A percentile compares a stretch with the other conserved stretches of the same genome.
These are phyloP conservation scores for Penicillium sp. DNA, from an alignment of 2,329 filamentous ascomycete species.

Conservation along the genomic window DNA sequence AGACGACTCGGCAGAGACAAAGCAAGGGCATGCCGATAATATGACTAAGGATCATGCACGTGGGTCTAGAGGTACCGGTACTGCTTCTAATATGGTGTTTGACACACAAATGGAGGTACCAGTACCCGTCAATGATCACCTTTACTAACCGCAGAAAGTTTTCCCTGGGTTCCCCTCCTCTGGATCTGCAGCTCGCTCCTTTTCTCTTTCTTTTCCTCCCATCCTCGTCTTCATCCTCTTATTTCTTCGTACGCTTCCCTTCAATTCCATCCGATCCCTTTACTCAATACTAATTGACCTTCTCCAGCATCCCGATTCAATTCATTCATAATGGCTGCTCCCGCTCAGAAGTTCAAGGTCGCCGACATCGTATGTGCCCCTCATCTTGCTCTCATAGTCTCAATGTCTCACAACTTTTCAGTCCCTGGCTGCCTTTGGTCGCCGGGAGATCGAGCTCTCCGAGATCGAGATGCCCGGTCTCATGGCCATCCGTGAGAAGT, in stretches of 20 bases:
- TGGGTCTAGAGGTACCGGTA: conserved; percentile 10
- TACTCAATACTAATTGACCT: conserved; percentile 6
- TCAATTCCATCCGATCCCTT: conserved; percentile 10
- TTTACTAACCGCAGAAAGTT: conserved; percentile 16
- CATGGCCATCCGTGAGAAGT: conserved; percentile 90
- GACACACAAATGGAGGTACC: not conserved
- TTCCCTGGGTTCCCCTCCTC: conserved; percentile 8
- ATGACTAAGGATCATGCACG: conserved; percentile 10
- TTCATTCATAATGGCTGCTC: conserved; percentile 58
- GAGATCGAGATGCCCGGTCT: conserved; percentile 97
- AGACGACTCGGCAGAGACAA: conserved; percentile 1
- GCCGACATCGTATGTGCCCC: conserved; percentile 67
- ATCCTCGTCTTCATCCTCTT: conserved; percentile 12
- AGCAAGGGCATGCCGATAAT: conserved; percentile 6
- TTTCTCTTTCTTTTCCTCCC: conserved; percentile 12
- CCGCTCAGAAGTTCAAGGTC: conserved; percentile 95
- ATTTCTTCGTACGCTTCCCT: conserved; percentile 11
- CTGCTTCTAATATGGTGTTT: not conserved
- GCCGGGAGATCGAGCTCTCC: conserved; percentile 97
- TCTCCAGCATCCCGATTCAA: conserved; percentile 12
- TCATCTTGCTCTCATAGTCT: not conserved
- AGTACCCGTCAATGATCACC: not conserved
- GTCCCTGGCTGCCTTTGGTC: conserved; percentile 94
- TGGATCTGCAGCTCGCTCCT: conserved; percentile 15
- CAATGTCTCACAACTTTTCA: conserved; percentile 22